Evolutionary conservation across 2,329 filamentous ascomycete species (phyloP), one percentile per base, ranked within the genome.

Genomic region (Pseudopyricularia javanii): DNA sequence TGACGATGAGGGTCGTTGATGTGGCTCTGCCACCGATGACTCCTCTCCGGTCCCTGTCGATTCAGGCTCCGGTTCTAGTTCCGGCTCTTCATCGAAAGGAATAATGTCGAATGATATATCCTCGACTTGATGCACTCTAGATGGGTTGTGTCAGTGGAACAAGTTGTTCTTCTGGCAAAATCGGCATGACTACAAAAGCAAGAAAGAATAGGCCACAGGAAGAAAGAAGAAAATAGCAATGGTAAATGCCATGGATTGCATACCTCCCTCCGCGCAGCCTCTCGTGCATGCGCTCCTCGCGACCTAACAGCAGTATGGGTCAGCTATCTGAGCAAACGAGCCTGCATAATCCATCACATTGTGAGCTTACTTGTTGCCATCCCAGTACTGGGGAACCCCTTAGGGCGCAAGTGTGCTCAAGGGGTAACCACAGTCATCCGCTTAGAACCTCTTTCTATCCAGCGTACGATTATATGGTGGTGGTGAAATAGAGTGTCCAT

Each of bases 241-340:
- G 9, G 20, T 40, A 8, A 43, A 11, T 20, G 24, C 7, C 7
- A 24, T 22, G 12, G 5, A n/a, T 49, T 8, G 64, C 76, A 58
- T 71, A 82, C 80, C 79, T 78, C 43, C 80, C 80, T 56, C 81
- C 81, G 56, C 81, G 79, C 63, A 85, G 76, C 62, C 81, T 80
- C 68, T 82, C 74, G 57, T 80, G 78, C 69, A 83, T 74, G 61
- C 79, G 78, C 63, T 82, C 79, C 59, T 79, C 76, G 59, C 80
- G 78, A 61, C 72, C 75, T 78, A 54, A 34, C 24, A 24, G 8
- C 37, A 52, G 52, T 24, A 35, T 20, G 26, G 8, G 45, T 51
- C 9, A 43, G 28, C 24, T 51, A 17, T 33, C 22, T 20, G n/a
- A 11, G 11, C 35, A 8, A 8, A 14, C 9, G 7, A 28, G 6